phyloP scores from a whole-genome alignment of 768 basidiomycete genomes.

The Pleurotus salmoneostramineus region DNA sequence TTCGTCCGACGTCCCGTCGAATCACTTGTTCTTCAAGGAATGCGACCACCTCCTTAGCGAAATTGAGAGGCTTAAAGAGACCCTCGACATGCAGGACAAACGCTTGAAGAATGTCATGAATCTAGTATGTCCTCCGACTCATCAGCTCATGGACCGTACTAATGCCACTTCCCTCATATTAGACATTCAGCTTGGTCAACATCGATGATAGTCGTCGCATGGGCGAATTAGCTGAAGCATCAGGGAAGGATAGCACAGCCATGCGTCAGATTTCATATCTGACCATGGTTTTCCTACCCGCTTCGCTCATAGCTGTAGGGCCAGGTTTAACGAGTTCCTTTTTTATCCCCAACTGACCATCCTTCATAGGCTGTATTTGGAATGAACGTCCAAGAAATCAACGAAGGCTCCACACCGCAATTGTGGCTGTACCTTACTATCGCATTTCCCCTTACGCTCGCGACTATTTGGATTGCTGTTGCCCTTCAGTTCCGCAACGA shows the following conservation, averaged over 20 bases:
- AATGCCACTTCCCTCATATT: neutral
- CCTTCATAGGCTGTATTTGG: slow-evolving; percentile 37
- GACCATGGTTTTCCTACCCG: slow-evolving; percentile 62
- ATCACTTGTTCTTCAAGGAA: slow-evolving; percentile 35
- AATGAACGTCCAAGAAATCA: slow-evolving; percentile 44
- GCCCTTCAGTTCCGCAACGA: slow-evolving; percentile 28
- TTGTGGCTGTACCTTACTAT: slow-evolving; percentile 33
- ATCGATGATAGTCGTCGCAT: slow-evolving; percentile 42
- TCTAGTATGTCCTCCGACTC: slow-evolving; percentile 23
- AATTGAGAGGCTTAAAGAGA: slow-evolving; percentile 43
- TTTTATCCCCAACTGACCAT: no score
- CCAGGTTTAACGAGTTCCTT: no score
- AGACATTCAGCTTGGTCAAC: slow-evolving; percentile 47
- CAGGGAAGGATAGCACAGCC: slow-evolving; percentile 36
- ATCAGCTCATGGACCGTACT: neutral
- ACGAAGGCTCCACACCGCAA: slow-evolving; percentile 20
- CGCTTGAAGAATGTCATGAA: slow-evolving; percentile 50
- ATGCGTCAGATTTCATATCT: slow-evolving; percentile 55
- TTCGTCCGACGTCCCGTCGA: slow-evolving; percentile 8
- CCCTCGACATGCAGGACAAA: slow-evolving; percentile 35
- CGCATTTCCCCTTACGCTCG: slow-evolving; percentile 33
- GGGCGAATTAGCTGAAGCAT: slow-evolving; percentile 34
- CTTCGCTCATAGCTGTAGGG: slow-evolving; percentile 42
- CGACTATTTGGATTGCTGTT: slow-evolving; percentile 41
- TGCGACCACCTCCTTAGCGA: slow-evolving; percentile 43